Evolutionary conservation across 2,329 filamentous ascomycete genomes (phyloP), one percentile per base, ranked within the genome.

Genomic region (Cordyceps militaris): DNA sequence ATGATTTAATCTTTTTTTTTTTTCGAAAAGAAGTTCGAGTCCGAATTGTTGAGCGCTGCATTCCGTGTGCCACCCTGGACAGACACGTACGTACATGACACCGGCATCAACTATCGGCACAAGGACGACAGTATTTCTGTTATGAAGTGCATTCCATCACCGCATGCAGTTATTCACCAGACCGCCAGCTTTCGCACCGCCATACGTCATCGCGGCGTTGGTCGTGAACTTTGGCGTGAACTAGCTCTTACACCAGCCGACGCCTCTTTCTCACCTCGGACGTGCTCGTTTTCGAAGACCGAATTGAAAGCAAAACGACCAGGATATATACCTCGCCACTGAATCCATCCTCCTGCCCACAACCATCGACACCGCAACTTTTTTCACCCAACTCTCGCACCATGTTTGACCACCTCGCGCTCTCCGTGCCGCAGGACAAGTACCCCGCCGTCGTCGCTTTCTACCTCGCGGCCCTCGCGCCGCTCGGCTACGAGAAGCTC

Each of bases 341-440:
- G n/a, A n/a, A n/a, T 30, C 11, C 8, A 30, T 38, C 34, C 28
- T 40, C 13, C 34, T n/a, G n/a, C n/a, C n/a, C n/a, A 8, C 9
- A 11, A 28, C 4, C 24, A 16, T n/a, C 2, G 7, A 19, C 4
- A 11, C 9, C 32, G 9, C 16, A 14, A 8, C 4, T 46, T 26
- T 42, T 16, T 11, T 1, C 36, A 21, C 10, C 24, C 24, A 10
- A n/a, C 30, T 38, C 3, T 3, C 24, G n/a, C 11, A 52, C 10
- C 19, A 59, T 59, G 57, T 50, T 59, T 38, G 57, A 59, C 32
- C 57, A 59, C 40, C 44, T 59, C 47, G 57, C 52, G 10, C 52
- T 59, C n/a, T 59, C 57, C 5, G 47, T 59, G 30, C 51, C 57
- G 13, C 46, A 44, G 36, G 57, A 56, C 46, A 59, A 51, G 30